Base-by-base conservation (phyloP, 139 green algal species). In the Pedinophyceae sp. region DNA sequence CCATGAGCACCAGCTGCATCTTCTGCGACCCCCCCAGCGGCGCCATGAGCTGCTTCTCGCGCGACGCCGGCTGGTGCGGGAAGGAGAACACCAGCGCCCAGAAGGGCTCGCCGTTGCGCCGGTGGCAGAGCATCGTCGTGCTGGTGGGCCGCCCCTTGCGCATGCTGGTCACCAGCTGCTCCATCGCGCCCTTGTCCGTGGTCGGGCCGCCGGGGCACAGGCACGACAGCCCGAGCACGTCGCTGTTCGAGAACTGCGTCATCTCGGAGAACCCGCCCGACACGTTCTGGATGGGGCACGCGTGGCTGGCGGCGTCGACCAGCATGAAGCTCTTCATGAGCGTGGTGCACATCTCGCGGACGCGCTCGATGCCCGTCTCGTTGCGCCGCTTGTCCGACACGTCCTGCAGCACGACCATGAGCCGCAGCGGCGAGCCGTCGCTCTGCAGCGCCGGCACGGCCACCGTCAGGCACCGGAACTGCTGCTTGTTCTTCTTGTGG, bases 1-100 rank as follows among this genome's bases (percentile, higher is more conserved):
- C 4, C 50, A 84, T 3, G 23, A 82, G 27, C 52, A 61, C 54
- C 41, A 77, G 28, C 29, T 67, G 7, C 54, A 64, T 40, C 50
- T n/a, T 43, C 34, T 43, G 34, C 10, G 7, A 13, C 34, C 10
- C 7, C 10, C 34, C 13, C 10, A 43, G 34, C 34, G 34, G 7
- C 34, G 13, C 34, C 7, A 43, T 13, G 34, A 7, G 10, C 34
- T 7, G 13, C 13, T 43, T 43, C 34, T 43, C 10, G 10, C 13
- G 7, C 34, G 10, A 7, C 7, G 10, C 34, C 10, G 10, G 10
- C 34, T 43, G 34, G 34, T 43, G 34, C 34, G 34, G 34, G 34
- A 43, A 43, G 34, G 34, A 7, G 10, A 43, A 7, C 34, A 43
- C 13, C 34, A 19, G 34, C 34, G 34, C 34, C 34, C 34, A 43